These are phyloP conservation scores for Lunasporangiospora selenospora DNA, from an alignment of 192 early-diverging fungal species.

Conservation along the genomic window DNA sequence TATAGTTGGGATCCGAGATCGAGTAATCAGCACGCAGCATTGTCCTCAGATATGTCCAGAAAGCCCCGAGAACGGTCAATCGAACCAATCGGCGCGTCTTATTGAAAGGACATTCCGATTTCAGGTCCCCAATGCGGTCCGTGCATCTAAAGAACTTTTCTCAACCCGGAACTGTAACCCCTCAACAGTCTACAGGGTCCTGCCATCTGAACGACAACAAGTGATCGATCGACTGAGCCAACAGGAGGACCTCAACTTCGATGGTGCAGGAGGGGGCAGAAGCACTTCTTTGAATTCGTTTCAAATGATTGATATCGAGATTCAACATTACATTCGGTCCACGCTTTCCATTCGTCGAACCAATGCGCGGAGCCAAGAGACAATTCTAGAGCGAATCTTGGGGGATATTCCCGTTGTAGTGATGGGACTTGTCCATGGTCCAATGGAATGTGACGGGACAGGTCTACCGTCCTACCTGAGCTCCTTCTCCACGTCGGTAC, in stretches of 20 bases:
- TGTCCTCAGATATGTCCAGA: conserved; percentile 1
- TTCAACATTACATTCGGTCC: no score
- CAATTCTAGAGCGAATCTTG: neutral
- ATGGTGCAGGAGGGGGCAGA: no score
- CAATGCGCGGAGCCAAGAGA: no score
- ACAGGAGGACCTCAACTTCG: no score
- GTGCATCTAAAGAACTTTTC: conserved; percentile 2
- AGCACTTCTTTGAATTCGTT: neutral
- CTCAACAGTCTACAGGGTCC: conserved; percentile 1
- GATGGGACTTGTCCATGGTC: neutral
- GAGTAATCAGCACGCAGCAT: conserved; percentile 3
- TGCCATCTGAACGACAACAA: neutral
- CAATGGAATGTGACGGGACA: conserved; percentile 1
- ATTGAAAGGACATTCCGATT: conserved; percentile 4
- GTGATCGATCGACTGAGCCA: no score
- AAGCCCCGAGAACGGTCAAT: neutral
- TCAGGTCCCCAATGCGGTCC: conserved; percentile 5
- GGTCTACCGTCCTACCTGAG: conserved; percentile 17
- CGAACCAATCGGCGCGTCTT: neutral
- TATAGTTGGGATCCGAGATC: conserved; percentile 9
- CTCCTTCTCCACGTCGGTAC: conserved; percentile 17
- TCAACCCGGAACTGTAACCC: conserved; percentile 15
- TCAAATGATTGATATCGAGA: conserved; percentile 17
- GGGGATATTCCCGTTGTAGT: conserved; percentile 21
- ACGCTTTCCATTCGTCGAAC: no score